Conservation (phyloP, 495 filamentous ascomycete species). For the Penicillium tannophilum region DNA sequence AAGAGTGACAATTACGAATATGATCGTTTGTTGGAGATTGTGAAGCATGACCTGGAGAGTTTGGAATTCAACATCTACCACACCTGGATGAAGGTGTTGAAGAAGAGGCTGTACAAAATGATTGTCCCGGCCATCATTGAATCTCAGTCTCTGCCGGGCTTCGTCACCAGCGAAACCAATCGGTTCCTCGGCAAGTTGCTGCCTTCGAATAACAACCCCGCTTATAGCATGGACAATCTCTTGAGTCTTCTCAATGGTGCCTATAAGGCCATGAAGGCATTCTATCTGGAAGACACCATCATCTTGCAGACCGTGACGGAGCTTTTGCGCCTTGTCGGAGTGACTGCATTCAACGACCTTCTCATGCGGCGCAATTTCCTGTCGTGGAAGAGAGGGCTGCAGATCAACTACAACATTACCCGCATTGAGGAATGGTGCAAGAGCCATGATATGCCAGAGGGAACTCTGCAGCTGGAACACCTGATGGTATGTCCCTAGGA, state of each 20-base stretch:
- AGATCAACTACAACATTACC: constrained; percentile 99
- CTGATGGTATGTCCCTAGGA: constrained; percentile 69
- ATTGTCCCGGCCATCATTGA: constrained; percentile 99
- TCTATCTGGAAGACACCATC: constrained; percentile 94
- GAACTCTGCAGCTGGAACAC: constrained; percentile 96
- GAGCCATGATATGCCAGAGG: constrained; percentile 99
- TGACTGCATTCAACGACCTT: constrained; percentile 98
- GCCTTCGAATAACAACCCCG: constrained; percentile 81
- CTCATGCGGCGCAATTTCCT: constrained; percentile 98
- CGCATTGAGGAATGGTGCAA: constrained; percentile 99
- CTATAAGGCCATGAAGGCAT: constrained; percentile 97
- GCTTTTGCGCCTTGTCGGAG: constrained; percentile 88
- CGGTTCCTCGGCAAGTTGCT: constrained; percentile 97
- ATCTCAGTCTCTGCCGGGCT: constrained; percentile 95
- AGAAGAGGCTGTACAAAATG: constrained; percentile 99
- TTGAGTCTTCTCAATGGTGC: constrained; percentile 95
- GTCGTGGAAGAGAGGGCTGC: constrained; percentile 97
- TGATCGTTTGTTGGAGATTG: constrained; percentile 94
- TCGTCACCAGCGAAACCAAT: constrained; percentile 97
- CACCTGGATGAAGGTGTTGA: constrained; percentile 99
- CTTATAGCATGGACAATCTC: constrained; percentile 99
- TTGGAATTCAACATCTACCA: constrained; percentile 99
- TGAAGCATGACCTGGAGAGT: constrained; percentile 98
- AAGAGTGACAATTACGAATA: constrained; percentile 99
- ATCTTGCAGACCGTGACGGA: constrained; percentile 94